Evolutionary conservation across 805 yeast species (phyloP).

Genomic region (Sungouiella thailandica): DNA sequence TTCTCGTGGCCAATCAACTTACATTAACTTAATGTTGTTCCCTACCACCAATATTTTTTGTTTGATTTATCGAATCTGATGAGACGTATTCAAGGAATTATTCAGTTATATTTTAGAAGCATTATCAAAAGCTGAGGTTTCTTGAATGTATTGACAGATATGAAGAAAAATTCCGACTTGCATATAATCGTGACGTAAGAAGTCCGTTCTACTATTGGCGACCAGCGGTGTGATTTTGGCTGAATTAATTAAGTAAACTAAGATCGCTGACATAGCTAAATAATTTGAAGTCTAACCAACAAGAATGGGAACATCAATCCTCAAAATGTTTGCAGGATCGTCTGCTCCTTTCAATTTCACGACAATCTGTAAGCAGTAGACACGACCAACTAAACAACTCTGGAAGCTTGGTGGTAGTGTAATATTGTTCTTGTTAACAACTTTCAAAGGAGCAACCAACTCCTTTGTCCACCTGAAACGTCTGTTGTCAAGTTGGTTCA

Average conservation of each 20-base stretch:
- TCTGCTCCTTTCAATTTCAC: conserved; percentile 41
- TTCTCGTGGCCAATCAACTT: conserved; percentile 2
- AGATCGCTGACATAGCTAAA: too few species aligned
- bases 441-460: conserved; percentile 38
- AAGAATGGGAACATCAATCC: conserved; percentile 14
- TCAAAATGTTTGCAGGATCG: conserved; percentile 10
- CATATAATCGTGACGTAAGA: conserved; percentile 1
- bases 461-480: conserved; percentile 28
- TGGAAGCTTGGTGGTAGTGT: conserved; percentile 61
- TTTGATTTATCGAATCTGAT: not conserved
- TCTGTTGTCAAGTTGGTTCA: conserved; percentile 16
- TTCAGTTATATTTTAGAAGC: too few species aligned
- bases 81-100: not conserved
- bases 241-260: too few species aligned
- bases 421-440: conserved; percentile 39
- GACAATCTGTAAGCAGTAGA: conserved; percentile 47
- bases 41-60: too few species aligned
- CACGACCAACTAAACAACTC: conserved; percentile 55
- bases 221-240: too few species aligned
- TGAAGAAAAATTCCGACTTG: too few species aligned
- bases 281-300: too few species aligned
- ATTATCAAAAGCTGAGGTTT: not conserved
- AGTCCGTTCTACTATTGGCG: too few species aligned
- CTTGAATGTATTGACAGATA: too few species aligned
- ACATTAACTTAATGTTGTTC: not conserved